Evolutionary conservation across 129 eudicot species (phyloP).

Genomic region (Dittrichia graveolens): DNA sequence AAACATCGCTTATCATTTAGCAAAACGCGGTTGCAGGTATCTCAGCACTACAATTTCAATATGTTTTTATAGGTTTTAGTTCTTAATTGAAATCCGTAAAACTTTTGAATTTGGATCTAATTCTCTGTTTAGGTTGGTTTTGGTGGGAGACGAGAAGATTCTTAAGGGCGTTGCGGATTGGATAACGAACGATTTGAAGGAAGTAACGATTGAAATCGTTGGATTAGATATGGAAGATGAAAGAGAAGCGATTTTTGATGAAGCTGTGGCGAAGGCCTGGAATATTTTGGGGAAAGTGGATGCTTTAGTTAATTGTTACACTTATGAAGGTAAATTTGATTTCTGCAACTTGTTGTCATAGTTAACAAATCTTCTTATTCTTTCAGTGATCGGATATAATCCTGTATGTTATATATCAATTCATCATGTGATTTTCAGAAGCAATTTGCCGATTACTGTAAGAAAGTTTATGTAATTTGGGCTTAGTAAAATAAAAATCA

Average conservation of each 20-base stretch:
- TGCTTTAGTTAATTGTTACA: conserved; percentile 70
- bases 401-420: too few species aligned
- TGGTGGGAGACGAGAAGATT: conserved; percentile 66
- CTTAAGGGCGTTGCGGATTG: conserved; percentile 48
- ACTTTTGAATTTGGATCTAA: not conserved
- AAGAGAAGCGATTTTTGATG: conserved; percentile 57
- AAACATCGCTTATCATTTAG: conserved; percentile 70
- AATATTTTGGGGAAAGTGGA: conserved; percentile 68
- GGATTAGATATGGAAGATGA: conserved; percentile 89
- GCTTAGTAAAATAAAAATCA: too few species aligned
- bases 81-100: not conserved
- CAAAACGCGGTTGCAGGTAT: conserved; percentile 88
- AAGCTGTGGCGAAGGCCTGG: conserved; percentile 63
- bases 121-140: conserved; percentile 57
- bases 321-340: conserved; percentile 71
- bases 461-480: too few species aligned
- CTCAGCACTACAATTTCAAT: not conserved
- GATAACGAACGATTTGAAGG: conserved; percentile 47
- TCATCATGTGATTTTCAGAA: too few species aligned
- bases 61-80: not conserved
- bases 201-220: conserved; percentile 52
- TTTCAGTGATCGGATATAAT: not conserved
- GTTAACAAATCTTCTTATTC: not conserved
- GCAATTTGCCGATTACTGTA: too few species aligned
- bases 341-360: not conserved